These are phyloP conservation scores for Phytophthora aleatoria DNA, from an alignment of 352 stramenopile genomes.

Conservation along the genomic window DNA sequence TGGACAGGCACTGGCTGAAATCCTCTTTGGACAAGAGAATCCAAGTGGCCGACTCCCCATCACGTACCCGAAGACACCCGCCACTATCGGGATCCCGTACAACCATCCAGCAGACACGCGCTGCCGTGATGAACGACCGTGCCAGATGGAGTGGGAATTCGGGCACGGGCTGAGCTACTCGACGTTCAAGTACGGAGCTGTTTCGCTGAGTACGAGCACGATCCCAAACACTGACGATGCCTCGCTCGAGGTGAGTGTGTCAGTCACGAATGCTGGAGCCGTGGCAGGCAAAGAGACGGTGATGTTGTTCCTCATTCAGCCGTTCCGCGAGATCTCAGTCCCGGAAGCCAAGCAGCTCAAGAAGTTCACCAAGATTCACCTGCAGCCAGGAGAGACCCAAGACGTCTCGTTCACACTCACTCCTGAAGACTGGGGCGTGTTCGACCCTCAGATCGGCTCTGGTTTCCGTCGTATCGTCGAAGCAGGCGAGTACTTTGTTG, in stretches of 20 bases:
- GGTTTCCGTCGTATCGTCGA: slow-evolving; percentile 65
- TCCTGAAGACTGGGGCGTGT: slow-evolving; percentile 60
- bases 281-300: slow-evolving; percentile 74
- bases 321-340: slow-evolving; percentile 59
- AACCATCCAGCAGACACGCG: slow-evolving; percentile 60
- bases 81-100: slow-evolving; percentile 69
- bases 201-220: slow-evolving; percentile 47
- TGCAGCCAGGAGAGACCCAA: slow-evolving; percentile 49
- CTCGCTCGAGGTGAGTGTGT: slow-evolving; percentile 51
- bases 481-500: slow-evolving; percentile 65
- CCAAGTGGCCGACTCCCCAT: slow-evolving; percentile 85
- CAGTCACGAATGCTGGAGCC: slow-evolving; percentile 71
- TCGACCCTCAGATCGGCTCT: slow-evolving; percentile 57
- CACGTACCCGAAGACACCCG: slow-evolving; percentile 78
- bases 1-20: slow-evolving; percentile 87
- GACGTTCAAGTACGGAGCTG: slow-evolving; percentile 51
- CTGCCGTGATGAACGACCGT: slow-evolving; percentile 47
- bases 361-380: slow-evolving; percentile 76
- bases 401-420: slow-evolving; percentile 50
- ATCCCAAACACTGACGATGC: slow-evolving; percentile 27
- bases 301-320: slow-evolving; percentile 81
- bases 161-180: slow-evolving; percentile 74
- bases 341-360: slow-evolving; percentile 83
- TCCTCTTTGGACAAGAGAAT: slow-evolving; percentile 80
- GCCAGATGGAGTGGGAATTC: slow-evolving; percentile 69